Conservation (phyloP, 2,329 filamentous ascomycete genomes). For the Apiospora pterosperma region DNA sequence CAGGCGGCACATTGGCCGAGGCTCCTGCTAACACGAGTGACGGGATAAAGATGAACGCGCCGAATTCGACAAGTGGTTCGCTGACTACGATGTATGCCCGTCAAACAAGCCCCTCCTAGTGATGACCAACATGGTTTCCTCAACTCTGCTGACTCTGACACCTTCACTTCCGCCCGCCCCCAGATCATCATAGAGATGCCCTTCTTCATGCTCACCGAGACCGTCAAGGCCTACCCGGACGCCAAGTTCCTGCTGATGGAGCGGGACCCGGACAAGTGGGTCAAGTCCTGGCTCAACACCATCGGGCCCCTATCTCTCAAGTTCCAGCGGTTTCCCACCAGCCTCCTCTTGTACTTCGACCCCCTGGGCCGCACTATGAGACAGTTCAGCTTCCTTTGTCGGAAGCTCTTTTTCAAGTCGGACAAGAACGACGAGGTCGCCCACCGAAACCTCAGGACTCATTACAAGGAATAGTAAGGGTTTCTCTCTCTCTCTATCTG, state of each 20-base stretch:
- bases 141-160: neutral
- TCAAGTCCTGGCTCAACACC: slow-evolving; percentile 26
- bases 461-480: slow-evolving; percentile 22
- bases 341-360: slow-evolving; percentile 22
- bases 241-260: slow-evolving; percentile 34
- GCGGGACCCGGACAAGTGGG: slow-evolving; percentile 32
- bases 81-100: slow-evolving; percentile 31
- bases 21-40: neutral
- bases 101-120: neutral
- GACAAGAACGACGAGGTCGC: slow-evolving; percentile 19
- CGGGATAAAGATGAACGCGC: slow-evolving; percentile 21
- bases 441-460: slow-evolving; percentile 14
- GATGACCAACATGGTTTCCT: neutral
- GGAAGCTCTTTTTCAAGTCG: slow-evolving; percentile 1
- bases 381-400: neutral
- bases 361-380: slow-evolving; percentile 7
- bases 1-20: fast-evolving
- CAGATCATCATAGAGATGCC: slow-evolving; percentile 27
- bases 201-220: slow-evolving; percentile 27
- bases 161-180: neutral
- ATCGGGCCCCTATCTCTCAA: slow-evolving; percentile 10
- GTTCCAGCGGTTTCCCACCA: slow-evolving; percentile 20
- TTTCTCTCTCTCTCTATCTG: too few species aligned
- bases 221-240: slow-evolving; percentile 28
- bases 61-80: slow-evolving; percentile 39